Conservation (phyloP, 2,329 filamentous ascomycete genomes). For the Arthrobotrys sinensis region DNA sequence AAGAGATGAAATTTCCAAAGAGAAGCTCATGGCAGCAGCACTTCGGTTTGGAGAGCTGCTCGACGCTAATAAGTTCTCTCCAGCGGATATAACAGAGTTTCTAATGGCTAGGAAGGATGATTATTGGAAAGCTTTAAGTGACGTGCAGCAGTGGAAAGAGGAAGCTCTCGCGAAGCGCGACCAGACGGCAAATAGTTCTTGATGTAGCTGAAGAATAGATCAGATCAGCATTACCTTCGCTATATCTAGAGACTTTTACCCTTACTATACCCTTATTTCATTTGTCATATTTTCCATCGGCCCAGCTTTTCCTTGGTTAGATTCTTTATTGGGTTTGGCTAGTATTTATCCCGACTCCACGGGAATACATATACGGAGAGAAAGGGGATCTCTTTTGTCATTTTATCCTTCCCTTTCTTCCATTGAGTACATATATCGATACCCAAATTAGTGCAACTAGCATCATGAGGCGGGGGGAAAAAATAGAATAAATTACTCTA, state of each 20-base stretch:
- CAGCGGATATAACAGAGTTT: constrained; percentile 78
- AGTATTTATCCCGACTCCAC: neutral
- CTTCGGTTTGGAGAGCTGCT: constrained; percentile 72
- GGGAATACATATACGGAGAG: neutral
- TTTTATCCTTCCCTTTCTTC: neutral
- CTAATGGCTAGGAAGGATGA: constrained; percentile 76
- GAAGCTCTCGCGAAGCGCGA: constrained; percentile 18
- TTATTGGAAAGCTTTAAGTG: constrained; percentile 72
- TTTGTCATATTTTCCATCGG: neutral
- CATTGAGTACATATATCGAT: constrained; percentile 9
- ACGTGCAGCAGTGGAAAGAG: constrained; percentile 71
- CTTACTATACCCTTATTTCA: neutral
- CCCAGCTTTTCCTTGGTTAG: neutral
- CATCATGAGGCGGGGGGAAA: no score
- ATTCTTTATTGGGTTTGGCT: neutral
- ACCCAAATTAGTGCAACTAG: neutral
- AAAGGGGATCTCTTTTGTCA: neutral
- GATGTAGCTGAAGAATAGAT: neutral
- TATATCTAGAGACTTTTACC: no score
- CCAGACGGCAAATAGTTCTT: neutral
- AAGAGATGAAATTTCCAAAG: constrained; percentile 65
- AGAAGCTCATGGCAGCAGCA: constrained; percentile 70
- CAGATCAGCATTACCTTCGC: no score
- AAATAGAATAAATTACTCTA: no score
- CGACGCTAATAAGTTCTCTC: constrained; percentile 72